Evolutionary conservation across 2,329 filamentous ascomycete species (phyloP).

Genomic region (Hypoxylon sp.): DNA sequence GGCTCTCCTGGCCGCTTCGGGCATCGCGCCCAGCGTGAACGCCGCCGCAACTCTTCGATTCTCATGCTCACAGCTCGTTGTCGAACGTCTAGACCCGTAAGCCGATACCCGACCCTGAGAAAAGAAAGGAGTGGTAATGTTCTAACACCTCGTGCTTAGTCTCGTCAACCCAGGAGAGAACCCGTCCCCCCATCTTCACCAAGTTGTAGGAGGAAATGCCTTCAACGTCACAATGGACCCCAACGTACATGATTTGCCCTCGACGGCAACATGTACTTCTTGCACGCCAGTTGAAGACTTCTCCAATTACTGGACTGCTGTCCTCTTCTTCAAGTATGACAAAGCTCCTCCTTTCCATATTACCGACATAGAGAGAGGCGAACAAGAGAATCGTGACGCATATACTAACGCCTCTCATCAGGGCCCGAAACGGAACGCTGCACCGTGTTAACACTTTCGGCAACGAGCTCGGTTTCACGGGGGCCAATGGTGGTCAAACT

Average conservation of each 20-base stretch:
- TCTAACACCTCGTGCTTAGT: conserved; percentile 37
- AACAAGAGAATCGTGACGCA: not conserved
- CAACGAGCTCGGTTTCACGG: conserved; percentile 51
- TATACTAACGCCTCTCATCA: conserved; percentile 36
- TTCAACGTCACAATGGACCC: conserved; percentile 52
- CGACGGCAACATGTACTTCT: conserved; percentile 51
- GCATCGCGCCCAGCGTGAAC: conserved; percentile 44
- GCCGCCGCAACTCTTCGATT: conserved; percentile 52
- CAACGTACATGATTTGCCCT: conserved; percentile 46
- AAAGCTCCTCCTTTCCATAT: not conserved
- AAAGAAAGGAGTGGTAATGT: not conserved
- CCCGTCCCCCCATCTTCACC: conserved; percentile 52
- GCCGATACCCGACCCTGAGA: conserved; percentile 5
- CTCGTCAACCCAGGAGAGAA: conserved; percentile 51
- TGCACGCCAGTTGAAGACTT: conserved; percentile 52
- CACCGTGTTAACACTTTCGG: conserved; percentile 53
- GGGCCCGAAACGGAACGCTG: conserved; percentile 52
- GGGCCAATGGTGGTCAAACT: conserved; percentile 56
- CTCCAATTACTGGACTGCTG: conserved; percentile 53
- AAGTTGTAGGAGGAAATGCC: conserved; percentile 52
- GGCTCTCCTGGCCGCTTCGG: conserved; percentile 45
- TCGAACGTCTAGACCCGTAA: conserved; percentile 53
- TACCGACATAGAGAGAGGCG: not conserved
- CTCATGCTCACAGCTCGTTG: conserved; percentile 53
- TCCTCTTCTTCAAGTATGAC: conserved; percentile 48